Evolutionary conservation across 176 grass and related monocot genomes (phyloP).

Genomic region (maize (Zea mays)): Zm-B73-REFERENCE-NAM-5.0 NC_050101.1:117769001-117769500

Average conservation of each 20-base stretch:
- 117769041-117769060: conserved; percentile 52
- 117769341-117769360: conserved; percentile 35
- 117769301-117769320: conserved; percentile 80
- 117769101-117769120: conserved; percentile 58
- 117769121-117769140: conserved; percentile 59
- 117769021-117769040: conserved; percentile 49
- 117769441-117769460: conserved; percentile 81
- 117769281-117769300: conserved; percentile 67
- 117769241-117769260: conserved; percentile 64
- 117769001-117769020: conserved; percentile 29
- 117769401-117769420: conserved; percentile 56
- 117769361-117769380: conserved; percentile 37
- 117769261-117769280: conserved; percentile 75
- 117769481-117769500: conserved; percentile 66
- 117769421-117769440: conserved; percentile 64
- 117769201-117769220: conserved; percentile 88
- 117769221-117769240: conserved; percentile 77
- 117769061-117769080: conserved; percentile 48
- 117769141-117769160: conserved; percentile 75
- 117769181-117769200: conserved; percentile 58
- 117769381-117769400: conserved; percentile 76
- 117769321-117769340: conserved; percentile 80
- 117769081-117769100: conserved; percentile 49
- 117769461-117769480: conserved; percentile 61
- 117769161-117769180: conserved; percentile 71